Evolutionary conservation across 148 eudicot genomes (phyloP).

Genomic region (Nepenthes mirabilis): DNA sequence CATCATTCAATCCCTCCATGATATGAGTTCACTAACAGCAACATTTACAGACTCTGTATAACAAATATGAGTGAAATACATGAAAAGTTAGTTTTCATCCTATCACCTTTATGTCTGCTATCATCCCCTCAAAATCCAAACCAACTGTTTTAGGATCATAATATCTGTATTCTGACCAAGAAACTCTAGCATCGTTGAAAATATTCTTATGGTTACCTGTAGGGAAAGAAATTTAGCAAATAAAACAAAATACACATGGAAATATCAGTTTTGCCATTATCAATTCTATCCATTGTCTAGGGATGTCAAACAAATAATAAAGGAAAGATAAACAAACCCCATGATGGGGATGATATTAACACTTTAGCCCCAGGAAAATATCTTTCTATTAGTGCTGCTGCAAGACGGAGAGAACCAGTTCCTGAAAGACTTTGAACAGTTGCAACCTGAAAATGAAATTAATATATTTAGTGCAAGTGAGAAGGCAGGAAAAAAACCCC

Average conservation of each 20-base stretch:
- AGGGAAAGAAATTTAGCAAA: conserved; percentile 1
- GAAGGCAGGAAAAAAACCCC: neutral
- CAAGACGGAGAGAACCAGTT: conserved; percentile 98
- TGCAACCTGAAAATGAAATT: conserved; percentile 47
- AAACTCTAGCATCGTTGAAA: conserved; percentile 92
- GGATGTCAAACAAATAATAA: neutral
- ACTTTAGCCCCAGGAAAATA: conserved; percentile 91
- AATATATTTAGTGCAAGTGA: neutral
- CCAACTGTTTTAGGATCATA: conserved; percentile 95
- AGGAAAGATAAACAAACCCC: conserved; percentile 44
- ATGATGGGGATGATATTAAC: conserved; percentile 83
- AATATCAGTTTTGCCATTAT: conserved; percentile 1
- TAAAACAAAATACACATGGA: too few relatives aligned
- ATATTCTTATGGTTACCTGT: conserved; percentile 95
- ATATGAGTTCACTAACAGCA: too few relatives aligned
- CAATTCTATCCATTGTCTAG: neutral
- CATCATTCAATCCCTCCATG: too few relatives aligned
- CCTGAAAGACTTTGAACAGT: conserved; percentile 97
- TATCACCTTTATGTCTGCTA: conserved; percentile 78
- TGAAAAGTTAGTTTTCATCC: neutral
- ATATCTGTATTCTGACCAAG: conserved; percentile 94
- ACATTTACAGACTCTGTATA: too few relatives aligned
- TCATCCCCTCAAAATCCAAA: conserved; percentile 94
- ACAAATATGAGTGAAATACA: too few relatives aligned
- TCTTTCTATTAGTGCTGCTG: conserved; percentile 81